Evolutionary conservation across 2,329 filamentous ascomycete genomes (phyloP).

Genomic region (Teratosphaeria viscida): DNA sequence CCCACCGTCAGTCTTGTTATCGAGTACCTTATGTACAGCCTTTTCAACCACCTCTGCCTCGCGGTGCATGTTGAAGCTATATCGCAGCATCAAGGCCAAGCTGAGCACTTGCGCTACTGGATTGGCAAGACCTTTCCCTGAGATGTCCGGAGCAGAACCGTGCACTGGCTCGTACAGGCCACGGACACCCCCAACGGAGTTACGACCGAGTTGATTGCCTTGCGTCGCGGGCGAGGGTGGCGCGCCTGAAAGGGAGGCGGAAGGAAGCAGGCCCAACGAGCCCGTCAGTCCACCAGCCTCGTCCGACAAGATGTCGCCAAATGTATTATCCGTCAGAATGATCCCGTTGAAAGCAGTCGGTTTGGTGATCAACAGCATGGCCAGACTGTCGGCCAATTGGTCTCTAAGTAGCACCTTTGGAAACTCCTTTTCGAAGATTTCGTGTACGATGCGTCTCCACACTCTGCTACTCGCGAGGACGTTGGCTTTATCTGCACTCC

Average conservation of each 20-base stretch:
- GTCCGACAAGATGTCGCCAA: slow-evolving; percentile 40
- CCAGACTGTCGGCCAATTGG: slow-evolving; percentile 40
- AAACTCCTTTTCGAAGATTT: slow-evolving; percentile 34
- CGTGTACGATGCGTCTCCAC: slow-evolving; percentile 36
- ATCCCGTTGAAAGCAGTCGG: slow-evolving; percentile 38
- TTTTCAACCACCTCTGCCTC: slow-evolving; percentile 38
- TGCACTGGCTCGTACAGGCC: slow-evolving; percentile 26
- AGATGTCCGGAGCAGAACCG: slow-evolving; percentile 25
- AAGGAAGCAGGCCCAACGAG: slow-evolving; percentile 37
- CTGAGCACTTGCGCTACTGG: slow-evolving; percentile 23
- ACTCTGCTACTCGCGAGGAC: slow-evolving; percentile 39
- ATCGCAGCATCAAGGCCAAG: slow-evolving; percentile 27
- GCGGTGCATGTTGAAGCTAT: slow-evolving; percentile 23
- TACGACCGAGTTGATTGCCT: slow-evolving; percentile 13
- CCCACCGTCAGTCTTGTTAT: slow-evolving; percentile 43
- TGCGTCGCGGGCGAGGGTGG: slow-evolving; percentile 8
- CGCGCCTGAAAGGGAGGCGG: slow-evolving; percentile 27
- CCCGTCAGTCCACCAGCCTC: slow-evolving; percentile 38
- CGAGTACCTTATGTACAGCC: slow-evolving; percentile 42
- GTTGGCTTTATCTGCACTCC: slow-evolving; percentile 44
- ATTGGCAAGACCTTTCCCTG: slow-evolving; percentile 24
- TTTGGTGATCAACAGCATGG: slow-evolving; percentile 40
- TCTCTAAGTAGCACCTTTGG: slow-evolving; percentile 34
- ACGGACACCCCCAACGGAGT: slow-evolving; percentile 32
- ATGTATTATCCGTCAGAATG: slow-evolving; percentile 40